phyloP scores from a whole-genome alignment of 2,329 filamentous ascomycete species.

The Cryphonectria japonica region DNA sequence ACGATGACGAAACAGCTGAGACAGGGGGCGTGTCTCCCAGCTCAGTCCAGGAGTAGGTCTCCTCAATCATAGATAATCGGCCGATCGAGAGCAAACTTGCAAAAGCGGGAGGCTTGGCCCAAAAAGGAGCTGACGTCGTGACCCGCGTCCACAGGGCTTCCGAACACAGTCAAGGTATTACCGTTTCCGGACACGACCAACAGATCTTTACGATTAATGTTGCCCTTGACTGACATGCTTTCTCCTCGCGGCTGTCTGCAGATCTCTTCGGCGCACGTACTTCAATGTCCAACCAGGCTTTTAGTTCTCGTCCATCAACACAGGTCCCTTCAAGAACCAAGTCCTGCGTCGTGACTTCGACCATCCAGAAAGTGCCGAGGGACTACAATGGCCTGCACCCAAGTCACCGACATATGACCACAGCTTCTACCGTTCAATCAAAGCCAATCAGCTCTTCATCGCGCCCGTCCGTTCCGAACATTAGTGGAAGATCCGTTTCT shows the following conservation, averaged over 20 bases:
- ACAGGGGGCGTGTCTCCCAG: not conserved
- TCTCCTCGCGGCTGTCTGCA: not conserved
- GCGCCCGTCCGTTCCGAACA: not conserved
- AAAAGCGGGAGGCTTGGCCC: not conserved
- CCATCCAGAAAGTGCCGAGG: slow-evolving; percentile 19
- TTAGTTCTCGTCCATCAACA: not conserved
- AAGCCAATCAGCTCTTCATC: not conserved
- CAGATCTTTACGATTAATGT: not conserved
- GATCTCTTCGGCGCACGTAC: not conserved
- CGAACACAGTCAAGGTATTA: slow-evolving; percentile 4
- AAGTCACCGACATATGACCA: not conserved
- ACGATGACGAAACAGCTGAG: not conserved
- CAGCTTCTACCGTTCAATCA: slow-evolving; percentile 6
- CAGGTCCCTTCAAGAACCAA: slow-evolving; percentile 1
- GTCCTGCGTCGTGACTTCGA: slow-evolving; percentile 15
- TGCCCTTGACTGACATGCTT: not conserved
- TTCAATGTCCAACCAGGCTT: not conserved
- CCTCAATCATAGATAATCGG: not conserved
- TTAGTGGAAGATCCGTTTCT: slow-evolving; percentile 5
- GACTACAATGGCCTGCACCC: not conserved
- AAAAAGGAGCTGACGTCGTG: not conserved
- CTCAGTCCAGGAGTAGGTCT: slow-evolving; percentile 13
- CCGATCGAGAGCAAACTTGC: not conserved
- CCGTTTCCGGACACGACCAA: not conserved
- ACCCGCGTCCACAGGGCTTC: not conserved